A percentile compares a stretch with the other conserved stretches of the same genome.
phyloP scores from a whole-genome alignment of 345 rosid species.

The Eucalyptus viminalis region DNA sequence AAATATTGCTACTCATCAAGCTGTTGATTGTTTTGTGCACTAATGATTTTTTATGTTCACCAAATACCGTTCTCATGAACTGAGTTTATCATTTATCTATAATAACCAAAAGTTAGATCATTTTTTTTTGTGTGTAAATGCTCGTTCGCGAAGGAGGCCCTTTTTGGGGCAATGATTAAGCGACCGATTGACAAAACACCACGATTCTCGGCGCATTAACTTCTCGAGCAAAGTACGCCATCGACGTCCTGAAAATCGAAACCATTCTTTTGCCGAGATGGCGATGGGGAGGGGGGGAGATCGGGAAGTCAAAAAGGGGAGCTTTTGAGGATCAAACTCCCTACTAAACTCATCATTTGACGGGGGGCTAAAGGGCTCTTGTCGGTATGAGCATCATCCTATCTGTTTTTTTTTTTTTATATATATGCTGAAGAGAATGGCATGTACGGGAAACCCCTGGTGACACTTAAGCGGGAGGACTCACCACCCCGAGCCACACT shows the following conservation, averaged over 20 bases:
- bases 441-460: too few relatives aligned
- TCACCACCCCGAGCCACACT: too few relatives aligned
- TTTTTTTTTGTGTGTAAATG: too few relatives aligned
- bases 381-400: not conserved
- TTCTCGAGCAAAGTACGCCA: not conserved
- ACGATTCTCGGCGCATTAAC: not conserved
- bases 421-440: too few relatives aligned
- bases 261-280: not conserved
- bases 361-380: not conserved
- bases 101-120: too few relatives aligned
- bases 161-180: not conserved
- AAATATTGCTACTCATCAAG: not conserved
- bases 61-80: rapidly evolving
- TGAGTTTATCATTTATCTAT: too few relatives aligned
- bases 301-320: not conserved
- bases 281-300: not conserved
- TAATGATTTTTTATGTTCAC: not conserved
- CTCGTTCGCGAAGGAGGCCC: not conserved
- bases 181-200: not conserved
- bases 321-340: not conserved
- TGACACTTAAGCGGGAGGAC: too few relatives aligned
- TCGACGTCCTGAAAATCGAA: not conserved
- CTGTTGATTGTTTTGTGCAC: rapidly evolving
- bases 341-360: not conserved
- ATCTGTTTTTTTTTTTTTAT: too few relatives aligned